A percentile compares a stretch with the other conserved stretches of the same genome.
phyloP scores from a whole-genome alignment of 2,329 filamentous ascomycete genomes.

The Colletotrichum sp. region DNA sequence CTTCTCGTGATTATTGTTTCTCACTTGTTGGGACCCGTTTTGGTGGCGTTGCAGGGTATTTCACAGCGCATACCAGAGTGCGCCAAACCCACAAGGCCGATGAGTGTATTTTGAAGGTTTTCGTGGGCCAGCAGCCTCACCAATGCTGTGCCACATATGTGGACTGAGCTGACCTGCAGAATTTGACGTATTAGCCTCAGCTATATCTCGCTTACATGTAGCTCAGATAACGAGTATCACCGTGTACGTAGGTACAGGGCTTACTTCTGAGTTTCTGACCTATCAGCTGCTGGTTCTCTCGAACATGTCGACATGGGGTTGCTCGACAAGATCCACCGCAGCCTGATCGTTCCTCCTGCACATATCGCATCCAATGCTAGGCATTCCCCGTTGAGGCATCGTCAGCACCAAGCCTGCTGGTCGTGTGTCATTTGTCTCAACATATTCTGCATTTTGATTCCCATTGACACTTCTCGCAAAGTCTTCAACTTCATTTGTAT shows the following conservation, averaged over 20 bases:
- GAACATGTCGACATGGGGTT: rapidly evolving
- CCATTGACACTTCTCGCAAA: not conserved
- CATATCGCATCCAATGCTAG: not conserved
- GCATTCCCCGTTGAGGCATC: not conserved
- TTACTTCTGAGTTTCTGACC: not conserved
- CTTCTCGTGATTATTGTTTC: too few relatives aligned
- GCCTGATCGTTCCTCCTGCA: not conserved
- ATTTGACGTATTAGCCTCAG: not conserved
- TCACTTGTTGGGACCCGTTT: too few relatives aligned
- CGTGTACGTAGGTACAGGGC: not conserved
- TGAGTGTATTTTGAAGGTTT: too few relatives aligned
- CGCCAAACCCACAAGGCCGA: too few relatives aligned
- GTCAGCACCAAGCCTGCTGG: not conserved
- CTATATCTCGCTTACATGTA: not conserved
- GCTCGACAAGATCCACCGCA: not conserved
- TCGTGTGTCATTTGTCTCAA: not conserved
- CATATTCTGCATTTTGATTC: too few relatives aligned
- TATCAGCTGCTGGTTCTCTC: not conserved
- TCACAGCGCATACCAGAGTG: too few relatives aligned
- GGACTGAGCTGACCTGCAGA: not conserved
- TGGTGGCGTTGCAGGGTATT: too few relatives aligned
- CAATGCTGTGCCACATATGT: not conserved
- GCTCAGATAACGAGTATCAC: not conserved
- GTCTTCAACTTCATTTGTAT: not conserved
- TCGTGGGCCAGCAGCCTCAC: not conserved